A percentile compares a stretch with the other conserved stretches of the same genome.
These are phyloP conservation scores for Blastobotrys robertii DNA, from an alignment of 805 yeast genomes.

Conservation along the genomic window DNA sequence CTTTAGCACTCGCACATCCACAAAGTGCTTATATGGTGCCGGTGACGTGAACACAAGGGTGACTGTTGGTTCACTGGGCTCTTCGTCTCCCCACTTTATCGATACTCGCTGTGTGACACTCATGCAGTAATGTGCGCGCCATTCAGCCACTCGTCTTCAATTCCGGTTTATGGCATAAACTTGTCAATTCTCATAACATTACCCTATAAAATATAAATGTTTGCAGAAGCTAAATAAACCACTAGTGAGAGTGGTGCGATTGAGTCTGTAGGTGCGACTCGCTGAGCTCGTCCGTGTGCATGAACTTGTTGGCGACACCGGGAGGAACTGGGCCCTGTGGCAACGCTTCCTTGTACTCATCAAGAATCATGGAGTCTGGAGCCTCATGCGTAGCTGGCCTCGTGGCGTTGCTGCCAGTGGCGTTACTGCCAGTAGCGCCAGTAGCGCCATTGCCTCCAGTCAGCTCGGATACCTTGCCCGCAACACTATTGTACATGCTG, in stretches of 20 bases:
- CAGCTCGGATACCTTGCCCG: not conserved
- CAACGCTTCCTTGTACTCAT: not conserved
- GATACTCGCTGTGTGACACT: conserved; percentile 38
- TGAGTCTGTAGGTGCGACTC: not conserved
- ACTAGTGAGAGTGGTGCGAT: too few species aligned
- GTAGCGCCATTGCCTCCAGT: conserved; percentile 5
- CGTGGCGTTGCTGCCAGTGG: conserved; percentile 1
- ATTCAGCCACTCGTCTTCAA: too few species aligned
- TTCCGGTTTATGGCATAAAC: too few species aligned
- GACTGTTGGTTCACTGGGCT: conserved; percentile 35
- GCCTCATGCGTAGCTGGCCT: not conserved
- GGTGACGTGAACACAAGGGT: conserved; percentile 44
- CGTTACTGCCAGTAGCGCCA: conserved; percentile 3
- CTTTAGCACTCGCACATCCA: conserved; percentile 32
- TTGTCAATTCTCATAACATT: not conserved
- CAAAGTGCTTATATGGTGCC: conserved; percentile 30
- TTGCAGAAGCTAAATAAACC: not conserved
- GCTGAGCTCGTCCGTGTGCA: not conserved
- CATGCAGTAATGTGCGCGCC: too few species aligned
- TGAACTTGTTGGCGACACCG: too few species aligned
- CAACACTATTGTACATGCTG: not conserved
- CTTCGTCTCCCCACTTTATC: conserved; percentile 41
- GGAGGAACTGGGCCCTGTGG: too few species aligned
- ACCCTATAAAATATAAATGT: not conserved
- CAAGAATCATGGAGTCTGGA: not conserved